These are phyloP conservation scores for Elsinoe ampelina DNA, from an alignment of 2,329 filamentous ascomycete species.

Conservation along the genomic window DNA sequence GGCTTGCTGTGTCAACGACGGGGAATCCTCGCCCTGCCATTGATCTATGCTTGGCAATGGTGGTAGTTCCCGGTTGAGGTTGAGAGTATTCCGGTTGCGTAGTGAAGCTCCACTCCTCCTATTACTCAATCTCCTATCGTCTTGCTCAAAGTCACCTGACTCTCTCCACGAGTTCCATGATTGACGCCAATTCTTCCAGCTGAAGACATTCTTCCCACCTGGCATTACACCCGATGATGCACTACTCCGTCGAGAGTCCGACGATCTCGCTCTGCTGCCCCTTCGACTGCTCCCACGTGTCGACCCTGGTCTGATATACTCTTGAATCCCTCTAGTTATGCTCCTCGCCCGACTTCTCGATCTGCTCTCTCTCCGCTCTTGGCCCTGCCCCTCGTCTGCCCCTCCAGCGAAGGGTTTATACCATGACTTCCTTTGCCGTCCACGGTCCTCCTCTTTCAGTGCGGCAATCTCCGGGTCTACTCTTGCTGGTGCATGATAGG, in stretches of 20 bases:
- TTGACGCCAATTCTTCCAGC: conserved; percentile 11
- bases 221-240: conserved; percentile 13
- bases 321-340: conserved; percentile 5
- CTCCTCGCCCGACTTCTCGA: conserved; percentile 24
- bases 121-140: conserved; percentile 14
- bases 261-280: conserved; percentile 2
- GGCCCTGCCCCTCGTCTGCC: conserved; percentile 32
- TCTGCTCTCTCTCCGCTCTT: conserved; percentile 21
- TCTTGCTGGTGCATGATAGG: conserved; percentile 22
- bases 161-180: conserved; percentile 26
- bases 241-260: conserved; percentile 4
- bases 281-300: conserved; percentile 4
- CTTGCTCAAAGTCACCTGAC: conserved; percentile 16
- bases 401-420: conserved; percentile 33
- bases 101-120: conserved; percentile 15
- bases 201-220: conserved; percentile 4
- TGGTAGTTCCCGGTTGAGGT: conserved; percentile 40
- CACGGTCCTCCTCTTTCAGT: conserved; percentile 9
- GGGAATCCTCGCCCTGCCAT: conserved; percentile 24
- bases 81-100: conserved; percentile 21
- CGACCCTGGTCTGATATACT: conserved; percentile 12
- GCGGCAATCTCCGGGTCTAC: conserved; percentile 3
- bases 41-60: conserved; percentile 39
- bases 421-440: conserved; percentile 11
- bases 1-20: background rate